phyloP scores from a whole-genome alignment of 148 eudicot species.

The Amaranthus hypochondriacus region DNA sequence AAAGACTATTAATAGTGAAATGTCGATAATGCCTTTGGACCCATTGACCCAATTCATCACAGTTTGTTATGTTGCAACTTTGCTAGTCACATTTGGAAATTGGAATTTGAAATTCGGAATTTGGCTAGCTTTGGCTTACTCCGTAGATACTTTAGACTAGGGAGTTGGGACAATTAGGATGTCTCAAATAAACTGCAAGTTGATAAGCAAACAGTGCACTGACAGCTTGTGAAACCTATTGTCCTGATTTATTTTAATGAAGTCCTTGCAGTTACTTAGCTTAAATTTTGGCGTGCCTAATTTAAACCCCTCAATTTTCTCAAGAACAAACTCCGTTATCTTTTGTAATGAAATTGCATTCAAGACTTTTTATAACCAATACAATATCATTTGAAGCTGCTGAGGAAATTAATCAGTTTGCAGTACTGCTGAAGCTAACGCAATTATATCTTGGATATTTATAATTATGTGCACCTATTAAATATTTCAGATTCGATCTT shows the following conservation, averaged over 20 bases:
- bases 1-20: no score
- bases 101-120: not conserved
- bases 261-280: not conserved
- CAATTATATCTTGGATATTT: not conserved
- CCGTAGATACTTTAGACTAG: not conserved
- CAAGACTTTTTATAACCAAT: not conserved
- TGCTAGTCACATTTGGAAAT: not conserved
- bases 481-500: constrained; percentile 67
- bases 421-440: constrained; percentile 4
- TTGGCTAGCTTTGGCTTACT: not conserved
- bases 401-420: constrained; percentile 2
- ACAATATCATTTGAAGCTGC: not conserved
- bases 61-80: not conserved
- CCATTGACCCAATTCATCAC: no score
- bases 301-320: not conserved
- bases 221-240: not conserved
- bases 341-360: not conserved
- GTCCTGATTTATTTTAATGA: not conserved
- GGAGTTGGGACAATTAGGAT: no score
- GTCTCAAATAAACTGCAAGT: not conserved
- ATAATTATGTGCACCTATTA: constrained; percentile 3
- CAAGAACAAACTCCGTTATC: not conserved
- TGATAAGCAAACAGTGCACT: not conserved
- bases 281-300: not conserved
- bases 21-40: no score